Conservation (phyloP, 1,284 basidiomycete genomes). For the Takashimella koratensis region DNA sequence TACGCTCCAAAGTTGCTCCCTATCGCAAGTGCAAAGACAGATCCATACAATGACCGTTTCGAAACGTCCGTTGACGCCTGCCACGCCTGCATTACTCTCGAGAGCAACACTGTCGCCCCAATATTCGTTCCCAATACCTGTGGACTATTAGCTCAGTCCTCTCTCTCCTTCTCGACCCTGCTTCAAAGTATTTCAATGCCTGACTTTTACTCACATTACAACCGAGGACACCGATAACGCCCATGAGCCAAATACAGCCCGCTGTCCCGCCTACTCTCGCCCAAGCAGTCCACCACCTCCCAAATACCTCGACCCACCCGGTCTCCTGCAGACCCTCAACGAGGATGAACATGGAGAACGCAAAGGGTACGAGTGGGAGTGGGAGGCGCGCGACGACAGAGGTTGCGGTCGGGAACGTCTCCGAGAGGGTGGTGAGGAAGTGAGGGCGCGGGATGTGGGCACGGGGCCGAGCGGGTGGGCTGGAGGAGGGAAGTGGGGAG, state of each 20-base stretch:
- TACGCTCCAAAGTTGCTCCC: conserved; percentile 91
- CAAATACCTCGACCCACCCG: conserved; percentile 90
- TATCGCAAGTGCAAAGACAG: conserved; percentile 63
- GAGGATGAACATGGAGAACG: conserved; percentile 92
- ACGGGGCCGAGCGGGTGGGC: not conserved
- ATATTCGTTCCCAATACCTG: conserved; percentile 87
- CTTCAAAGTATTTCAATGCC: not conserved
- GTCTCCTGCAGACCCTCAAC: conserved; percentile 77
- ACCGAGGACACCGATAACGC: conserved; percentile 60
- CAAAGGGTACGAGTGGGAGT: conserved; percentile 70
- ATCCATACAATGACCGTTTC: conserved; percentile 43
- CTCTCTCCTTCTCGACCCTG: not conserved
- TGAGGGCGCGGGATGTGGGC: conserved; percentile 2
- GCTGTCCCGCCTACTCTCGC: conserved; percentile 47
- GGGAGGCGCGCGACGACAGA: conserved; percentile 58
- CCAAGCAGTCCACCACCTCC: conserved; percentile 63
- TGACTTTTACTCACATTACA: conserved; percentile 63
- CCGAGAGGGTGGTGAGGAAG: conserved; percentile 19
- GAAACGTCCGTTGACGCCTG: conserved; percentile 28
- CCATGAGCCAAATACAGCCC: conserved; percentile 54
- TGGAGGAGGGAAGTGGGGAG: conserved; percentile 1
- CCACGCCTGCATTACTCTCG: conserved; percentile 43
- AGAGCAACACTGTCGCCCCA: conserved; percentile 87
- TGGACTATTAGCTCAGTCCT: not conserved
- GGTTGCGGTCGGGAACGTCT: conserved; percentile 71